Conservation (phyloP, 106 monocot species). For the Alisma plantagoaquatica region DNA sequence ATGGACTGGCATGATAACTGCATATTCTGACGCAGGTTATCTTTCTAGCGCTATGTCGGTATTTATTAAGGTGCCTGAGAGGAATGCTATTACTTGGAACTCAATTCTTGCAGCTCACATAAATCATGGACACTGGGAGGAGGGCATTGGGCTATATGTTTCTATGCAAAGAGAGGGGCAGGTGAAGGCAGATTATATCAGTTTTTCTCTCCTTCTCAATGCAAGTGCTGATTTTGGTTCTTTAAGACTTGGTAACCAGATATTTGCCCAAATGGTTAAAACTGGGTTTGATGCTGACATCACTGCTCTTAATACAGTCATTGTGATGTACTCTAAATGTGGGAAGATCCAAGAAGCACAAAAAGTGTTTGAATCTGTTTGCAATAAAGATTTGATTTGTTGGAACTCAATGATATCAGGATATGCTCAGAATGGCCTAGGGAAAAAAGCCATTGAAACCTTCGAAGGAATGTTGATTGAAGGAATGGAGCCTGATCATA, state of each 20-base stretch:
- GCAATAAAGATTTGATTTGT: slow-evolving; percentile 69
- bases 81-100: slow-evolving; percentile 87
- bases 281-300: slow-evolving; percentile 34
- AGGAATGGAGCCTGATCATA: slow-evolving; percentile 50
- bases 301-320: slow-evolving; percentile 54
- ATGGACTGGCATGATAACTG: slow-evolving; percentile 88
- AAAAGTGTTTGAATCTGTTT: slow-evolving; percentile 47
- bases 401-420: slow-evolving; percentile 90
- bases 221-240: slow-evolving; percentile 61
- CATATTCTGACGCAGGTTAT: slow-evolving; percentile 61
- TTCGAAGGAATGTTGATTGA: slow-evolving; percentile 55
- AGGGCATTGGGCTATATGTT: slow-evolving; percentile 53
- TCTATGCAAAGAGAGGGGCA: slow-evolving; percentile 46
- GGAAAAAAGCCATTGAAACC: slow-evolving; percentile 49
- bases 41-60: slow-evolving; percentile 34
- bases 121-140: slow-evolving; percentile 55
- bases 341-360: slow-evolving; percentile 64
- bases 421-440: slow-evolving; percentile 86
- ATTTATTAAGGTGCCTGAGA: slow-evolving; percentile 48
- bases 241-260: slow-evolving; percentile 48
- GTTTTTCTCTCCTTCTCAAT: slow-evolving; percentile 51
- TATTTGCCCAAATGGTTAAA: slow-evolving; percentile 46
- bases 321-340: slow-evolving; percentile 83
- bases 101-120: slow-evolving; percentile 58
- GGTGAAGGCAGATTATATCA: slow-evolving; percentile 76